Conservation (phyloP, 2,329 filamentous ascomycete genomes). For the Ophiostoma piceae region DNA sequence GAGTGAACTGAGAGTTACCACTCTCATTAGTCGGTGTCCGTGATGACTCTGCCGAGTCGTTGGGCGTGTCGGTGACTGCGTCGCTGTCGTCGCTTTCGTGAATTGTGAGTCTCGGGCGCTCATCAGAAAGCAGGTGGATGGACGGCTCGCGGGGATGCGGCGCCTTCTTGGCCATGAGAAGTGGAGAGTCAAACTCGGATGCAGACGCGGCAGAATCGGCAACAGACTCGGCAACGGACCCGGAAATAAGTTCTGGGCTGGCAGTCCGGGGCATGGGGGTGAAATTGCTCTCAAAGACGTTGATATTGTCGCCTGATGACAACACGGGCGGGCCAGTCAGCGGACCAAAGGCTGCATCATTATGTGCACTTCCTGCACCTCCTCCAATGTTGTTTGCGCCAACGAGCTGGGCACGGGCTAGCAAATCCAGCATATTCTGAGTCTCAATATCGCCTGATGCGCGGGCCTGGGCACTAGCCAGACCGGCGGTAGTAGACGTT, state of each 20-base stretch:
- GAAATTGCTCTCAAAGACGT: conserved; percentile 83
- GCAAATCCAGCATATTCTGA: conserved; percentile 83
- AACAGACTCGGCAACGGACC: conserved; percentile 34
- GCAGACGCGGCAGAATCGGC: conserved; percentile 17
- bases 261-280: conserved; percentile 44
- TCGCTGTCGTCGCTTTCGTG: not conserved
- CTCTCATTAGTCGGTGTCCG: conserved; percentile 54
- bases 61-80: not conserved
- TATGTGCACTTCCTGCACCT: conserved; percentile 34
- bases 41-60: conserved; percentile 47
- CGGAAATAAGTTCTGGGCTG: conserved; percentile 38
- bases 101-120: not conserved
- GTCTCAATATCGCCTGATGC: conserved; percentile 77
- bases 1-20: conserved; percentile 45
- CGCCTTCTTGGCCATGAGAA: conserved; percentile 17
- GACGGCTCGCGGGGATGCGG: conserved; percentile 15
- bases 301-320: conserved; percentile 52
- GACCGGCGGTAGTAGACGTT: conserved; percentile 52
- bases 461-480: conserved; percentile 78
- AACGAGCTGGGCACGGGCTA: conserved; percentile 75
- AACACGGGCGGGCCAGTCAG: conserved; percentile 73
- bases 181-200: conserved; percentile 28
- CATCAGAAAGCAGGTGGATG: conserved; percentile 11
- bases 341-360: conserved; percentile 47
- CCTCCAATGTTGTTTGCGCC: conserved; percentile 59